Base-by-base conservation (phyloP, 2,329 filamentous ascomycete species). In the Fulvia fulva region DNA sequence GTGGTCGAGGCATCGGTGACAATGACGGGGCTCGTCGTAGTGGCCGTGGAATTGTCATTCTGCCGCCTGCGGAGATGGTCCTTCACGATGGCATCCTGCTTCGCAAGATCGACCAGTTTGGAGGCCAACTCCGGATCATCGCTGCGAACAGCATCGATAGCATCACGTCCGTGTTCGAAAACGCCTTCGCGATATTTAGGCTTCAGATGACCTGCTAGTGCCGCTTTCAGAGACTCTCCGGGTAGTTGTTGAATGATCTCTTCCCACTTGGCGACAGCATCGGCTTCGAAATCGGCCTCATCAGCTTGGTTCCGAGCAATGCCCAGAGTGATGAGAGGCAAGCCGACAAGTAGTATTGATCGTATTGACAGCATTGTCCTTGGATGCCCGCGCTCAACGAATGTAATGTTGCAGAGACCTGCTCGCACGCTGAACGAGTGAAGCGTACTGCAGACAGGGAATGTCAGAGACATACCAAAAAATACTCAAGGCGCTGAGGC, bases 141-240 rank as follows among this genome's bases (percentile, higher is more conserved):
- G 45, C 78, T 76, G 73, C 85, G 82, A 26, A 88, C 79, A 32
- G 81, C 83, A 71, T 88, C 83, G 55, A 88, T 78, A 25, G 86
- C 86, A 11, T 80, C 77, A 64, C 79, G 80, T 67, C 88, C 87
- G 62, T 84, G 83, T 62, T 83, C 80, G 71, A 86, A 89, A 56
- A 89, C 80, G 58, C 87, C 87, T 68, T 89, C 82, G 70, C 85
- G 81, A 74, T 86, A 90, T 68, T 83, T 83, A 50, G 81, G 79
- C 47, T 83, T 81, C 55, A 86, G 77, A 66, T 86, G 81, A 61
- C 80, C 77, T 71, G 89, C 85, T 30, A 91, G 78, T 54, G 88
- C 82, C 49, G 82, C 81, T 71, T 90, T 86, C 55, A 92, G 76
- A 44, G 83, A 80, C 51, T 83, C 78, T 55, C 81, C 80, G 22